Percentiles rank a stretch among this genome's conserved stretches.
Conservation (phyloP, 257 asterid genomes). For the Jaltomata sinuosa region DNA sequence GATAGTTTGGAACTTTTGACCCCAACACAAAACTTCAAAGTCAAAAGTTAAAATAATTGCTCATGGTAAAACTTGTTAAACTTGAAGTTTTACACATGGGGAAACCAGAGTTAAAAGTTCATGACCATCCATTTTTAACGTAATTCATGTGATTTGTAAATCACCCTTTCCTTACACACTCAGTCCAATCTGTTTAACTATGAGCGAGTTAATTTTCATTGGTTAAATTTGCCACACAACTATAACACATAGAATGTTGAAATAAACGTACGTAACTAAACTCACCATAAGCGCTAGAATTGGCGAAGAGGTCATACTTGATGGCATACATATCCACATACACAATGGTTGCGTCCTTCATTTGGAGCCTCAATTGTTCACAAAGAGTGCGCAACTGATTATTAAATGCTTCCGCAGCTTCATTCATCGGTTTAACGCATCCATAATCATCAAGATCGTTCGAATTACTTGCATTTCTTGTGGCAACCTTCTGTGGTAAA, state of each 20-base stretch:
- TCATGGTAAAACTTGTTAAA: no score
- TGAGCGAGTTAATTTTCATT: no score
- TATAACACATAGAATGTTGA: not conserved
- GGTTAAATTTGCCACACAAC: no score
- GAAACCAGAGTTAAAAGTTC: no score
- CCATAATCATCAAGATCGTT: slow-evolving; percentile 26
- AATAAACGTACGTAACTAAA: not conserved
- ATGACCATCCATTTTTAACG: no score
- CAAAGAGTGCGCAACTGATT: slow-evolving; percentile 10
- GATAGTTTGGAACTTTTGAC: no score
- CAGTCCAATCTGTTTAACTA: no score
- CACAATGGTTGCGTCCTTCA: slow-evolving; percentile 16
- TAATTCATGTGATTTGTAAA: no score
- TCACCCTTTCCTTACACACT: no score
- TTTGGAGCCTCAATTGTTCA: slow-evolving; percentile 13
- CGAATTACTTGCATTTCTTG: not conserved
- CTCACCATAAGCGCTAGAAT: slow-evolving; percentile 1
- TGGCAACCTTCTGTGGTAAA: slow-evolving; percentile 28
- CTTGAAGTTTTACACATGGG: no score
- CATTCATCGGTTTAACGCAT: slow-evolving; percentile 23
- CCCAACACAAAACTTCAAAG: no score
- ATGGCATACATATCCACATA: slow-evolving; percentile 8
- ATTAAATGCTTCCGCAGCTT: slow-evolving; percentile 31
- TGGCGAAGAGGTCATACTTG: slow-evolving; percentile 1
- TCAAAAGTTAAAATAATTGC: no score